A percentile compares a stretch with the other conserved stretches of the same genome.
Evolutionary conservation across 352 stramenopile species (phyloP).

Genomic region (Elongisporangium prolatum): DNA sequence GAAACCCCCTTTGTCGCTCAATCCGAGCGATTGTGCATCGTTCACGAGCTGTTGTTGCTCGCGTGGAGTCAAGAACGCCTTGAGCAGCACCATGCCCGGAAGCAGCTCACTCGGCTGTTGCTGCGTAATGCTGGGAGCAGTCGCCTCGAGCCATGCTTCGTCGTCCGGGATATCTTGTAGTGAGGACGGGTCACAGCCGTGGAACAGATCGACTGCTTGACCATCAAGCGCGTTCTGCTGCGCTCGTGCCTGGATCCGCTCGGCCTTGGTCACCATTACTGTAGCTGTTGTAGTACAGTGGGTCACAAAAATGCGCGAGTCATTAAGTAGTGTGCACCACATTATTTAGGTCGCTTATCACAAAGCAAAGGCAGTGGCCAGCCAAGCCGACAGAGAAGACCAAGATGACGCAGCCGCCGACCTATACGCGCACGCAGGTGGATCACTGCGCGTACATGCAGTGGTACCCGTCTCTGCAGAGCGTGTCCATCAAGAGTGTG

Average conservation of each 20-base stretch:
- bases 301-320: background rate
- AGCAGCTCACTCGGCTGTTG: conserved; percentile 22
- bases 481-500: conserved; percentile 60
- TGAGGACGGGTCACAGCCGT: conserved; percentile 7
- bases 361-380: background rate
- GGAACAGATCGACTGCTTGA: conserved; percentile 61
- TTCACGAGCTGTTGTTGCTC: conserved; percentile 60
- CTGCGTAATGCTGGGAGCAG: background rate
- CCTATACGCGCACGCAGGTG: conserved; percentile 64
- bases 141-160: background rate
- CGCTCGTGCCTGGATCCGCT: conserved; percentile 34
- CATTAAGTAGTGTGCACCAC: conserved; percentile 3
- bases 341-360: conserved; percentile 3
- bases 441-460: conserved; percentile 74
- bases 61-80: conserved; percentile 35
- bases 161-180: background rate
- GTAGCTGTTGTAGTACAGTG: background rate
- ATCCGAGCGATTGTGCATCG: conserved; percentile 37
- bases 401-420: conserved; percentile 12
- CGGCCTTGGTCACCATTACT: conserved; percentile 39
- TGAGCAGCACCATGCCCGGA: conserved; percentile 62
- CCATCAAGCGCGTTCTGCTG: conserved; percentile 49
- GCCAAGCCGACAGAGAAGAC: conserved; percentile 1
- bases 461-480: conserved; percentile 62
- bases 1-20: conserved; percentile 34